These are phyloP conservation scores for Phaeosphaeriaceae sp. DNA, from an alignment of 2,329 filamentous ascomycete species.

Conservation along the genomic window DNA sequence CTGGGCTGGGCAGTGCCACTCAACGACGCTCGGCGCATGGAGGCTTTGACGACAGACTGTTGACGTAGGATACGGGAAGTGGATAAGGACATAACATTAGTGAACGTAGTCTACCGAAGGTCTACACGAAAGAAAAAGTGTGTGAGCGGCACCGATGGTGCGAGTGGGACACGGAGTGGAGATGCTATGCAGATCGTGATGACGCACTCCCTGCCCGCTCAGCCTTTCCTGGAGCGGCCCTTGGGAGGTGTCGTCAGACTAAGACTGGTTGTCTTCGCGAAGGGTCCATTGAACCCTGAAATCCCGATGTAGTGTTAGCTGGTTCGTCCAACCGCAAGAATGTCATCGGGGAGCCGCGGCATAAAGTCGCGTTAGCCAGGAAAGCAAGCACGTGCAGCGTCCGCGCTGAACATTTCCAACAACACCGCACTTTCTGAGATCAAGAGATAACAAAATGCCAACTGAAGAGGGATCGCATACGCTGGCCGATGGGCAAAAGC, in stretches of 20 bases:
- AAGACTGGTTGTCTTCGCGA: not conserved
- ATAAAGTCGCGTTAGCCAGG: not conserved
- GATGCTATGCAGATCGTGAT: slow-evolving; percentile 1
- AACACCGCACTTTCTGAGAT: not conserved
- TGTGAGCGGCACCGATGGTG: slow-evolving; percentile 19
- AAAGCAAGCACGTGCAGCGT: not conserved
- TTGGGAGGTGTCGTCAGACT: not conserved
- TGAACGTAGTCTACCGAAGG: slow-evolving; percentile 7
- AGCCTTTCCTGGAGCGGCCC: not conserved
- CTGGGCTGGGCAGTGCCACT: slow-evolving; percentile 41
- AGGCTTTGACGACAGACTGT: slow-evolving; percentile 13
- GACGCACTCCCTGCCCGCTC: not conserved
- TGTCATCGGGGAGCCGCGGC: not conserved
- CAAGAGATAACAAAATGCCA: slow-evolving; percentile 32
- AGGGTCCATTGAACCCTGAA: not conserved
- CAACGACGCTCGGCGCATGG: slow-evolving; percentile 27
- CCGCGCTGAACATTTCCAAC: not conserved
- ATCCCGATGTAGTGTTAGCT: slow-evolving; percentile 6
- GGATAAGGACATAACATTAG: slow-evolving; percentile 23
- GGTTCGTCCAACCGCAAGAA: not conserved
- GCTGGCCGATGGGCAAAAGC: slow-evolving; percentile 59
- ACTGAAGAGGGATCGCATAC: slow-evolving; percentile 61
- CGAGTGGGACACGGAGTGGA: slow-evolving; percentile 9
- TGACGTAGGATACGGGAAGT: slow-evolving; percentile 19
- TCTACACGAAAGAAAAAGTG: slow-evolving; percentile 23